Evolutionary conservation across 2,329 filamentous ascomycete species (phyloP), one percentile per base, ranked within the genome.

Genomic region (Plectosphaerella cucumerina): DNA sequence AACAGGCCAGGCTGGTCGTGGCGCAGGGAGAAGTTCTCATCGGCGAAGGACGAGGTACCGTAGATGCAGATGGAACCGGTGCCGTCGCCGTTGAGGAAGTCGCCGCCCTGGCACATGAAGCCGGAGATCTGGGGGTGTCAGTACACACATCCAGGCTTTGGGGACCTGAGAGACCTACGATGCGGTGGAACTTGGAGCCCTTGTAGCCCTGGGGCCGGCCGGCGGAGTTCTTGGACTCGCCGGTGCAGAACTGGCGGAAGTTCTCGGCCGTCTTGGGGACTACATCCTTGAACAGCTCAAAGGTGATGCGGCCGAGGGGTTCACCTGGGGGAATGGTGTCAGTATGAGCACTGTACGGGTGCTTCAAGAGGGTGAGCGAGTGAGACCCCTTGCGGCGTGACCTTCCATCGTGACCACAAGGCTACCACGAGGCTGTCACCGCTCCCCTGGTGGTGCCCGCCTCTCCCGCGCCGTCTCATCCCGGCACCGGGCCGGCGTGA

Each of bases 61-160:
- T 95, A 97, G 67, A 97, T 96, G 59, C 82, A 89, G 11, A 86
- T 87, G 44, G 86, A 91, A 9, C 94, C 94, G 1, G 90, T 95
- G 48, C 94, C 94, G 68, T 97, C 89, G 48, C 91, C 90, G 62
- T 96, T 91, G 55, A 96, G 75, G 68, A 97, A 97, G 70, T 99
- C 94, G 49, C 94, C 94, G 44, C 93, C 93, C 70, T 99, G 94
- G 63, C 94, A 89, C 93, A 97, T 97, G 74, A 97, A 97, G 62
- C 89, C 88, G 71, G 89, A 89, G 68, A 97, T 96, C 90, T 95
- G 23, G 26, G 35, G 21, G 9, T 31, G 35, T 50, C 18, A 47
- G 39, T 44, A 18, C 14, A 14, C 9, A 15, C 48, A 10, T 37
- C 31, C 21, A 22, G 17, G 2, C 44, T 14, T 34, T n/a, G 11